phyloP scores from a whole-genome alignment of 2,329 filamentous ascomycete genomes.

The Colletotrichum liriopes region DNA sequence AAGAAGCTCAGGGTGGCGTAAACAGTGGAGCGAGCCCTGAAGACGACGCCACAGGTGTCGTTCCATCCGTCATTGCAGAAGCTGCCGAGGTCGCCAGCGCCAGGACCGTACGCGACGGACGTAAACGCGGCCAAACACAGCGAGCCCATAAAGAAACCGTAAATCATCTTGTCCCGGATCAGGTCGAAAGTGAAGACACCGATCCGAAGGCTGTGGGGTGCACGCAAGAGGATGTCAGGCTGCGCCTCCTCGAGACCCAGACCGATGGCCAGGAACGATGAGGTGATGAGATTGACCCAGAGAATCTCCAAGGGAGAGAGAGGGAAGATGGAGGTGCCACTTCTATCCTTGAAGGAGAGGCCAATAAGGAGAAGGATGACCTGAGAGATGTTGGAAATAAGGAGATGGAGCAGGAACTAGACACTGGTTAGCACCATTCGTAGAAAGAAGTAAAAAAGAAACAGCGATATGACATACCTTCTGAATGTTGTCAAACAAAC shows the following conservation, averaged over 20 bases:
- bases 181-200: conserved; percentile 77
- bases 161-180: conserved; percentile 77
- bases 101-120: conserved; percentile 70
- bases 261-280: conserved; percentile 79
- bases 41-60: conserved; percentile 69
- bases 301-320: conserved; percentile 81
- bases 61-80: conserved; percentile 72
- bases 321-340: conserved; percentile 76
- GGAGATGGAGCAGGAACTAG: conserved; percentile 75
- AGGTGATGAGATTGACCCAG: conserved; percentile 84
- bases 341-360: conserved; percentile 76
- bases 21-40: conserved; percentile 77
- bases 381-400: conserved; percentile 80
- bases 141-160: conserved; percentile 75
- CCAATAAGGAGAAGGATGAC: conserved; percentile 79
- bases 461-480: conserved; percentile 65
- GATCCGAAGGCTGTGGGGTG: conserved; percentile 72
- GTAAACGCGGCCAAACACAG: conserved; percentile 75
- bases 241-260: conserved; percentile 80
- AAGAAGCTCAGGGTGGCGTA: conserved; percentile 80
- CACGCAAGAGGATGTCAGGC: conserved; percentile 77
- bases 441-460: not conserved
- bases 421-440: conserved; percentile 4
- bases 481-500: conserved; percentile 82
- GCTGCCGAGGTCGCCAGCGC: conserved; percentile 64